phyloP scores from a whole-genome alignment of 1,139 yeast species.

The Eremothecium cymbalariae region DNA sequence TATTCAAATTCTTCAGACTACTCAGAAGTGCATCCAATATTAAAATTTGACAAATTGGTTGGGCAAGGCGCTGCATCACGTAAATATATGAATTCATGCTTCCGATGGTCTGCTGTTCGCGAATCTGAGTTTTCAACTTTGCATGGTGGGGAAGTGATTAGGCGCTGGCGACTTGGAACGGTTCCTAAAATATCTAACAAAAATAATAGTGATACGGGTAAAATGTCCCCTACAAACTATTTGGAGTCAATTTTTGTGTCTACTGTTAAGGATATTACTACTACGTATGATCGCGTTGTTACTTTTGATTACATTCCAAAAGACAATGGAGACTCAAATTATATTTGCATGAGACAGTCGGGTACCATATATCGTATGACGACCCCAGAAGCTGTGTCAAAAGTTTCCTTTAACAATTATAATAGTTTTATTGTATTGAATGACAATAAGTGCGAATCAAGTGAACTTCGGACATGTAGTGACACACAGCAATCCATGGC shows the following conservation, averaged over 20 bases:
- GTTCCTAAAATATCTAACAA: constrained; percentile 35
- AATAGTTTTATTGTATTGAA: constrained; percentile 67
- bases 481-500: constrained; percentile 34
- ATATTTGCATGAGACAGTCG: constrained; percentile 83
- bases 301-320: constrained; percentile 79
- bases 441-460: constrained; percentile 37
- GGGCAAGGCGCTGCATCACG: constrained; percentile 49
- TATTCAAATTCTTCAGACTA: constrained; percentile 22
- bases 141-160: constrained; percentile 66
- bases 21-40: constrained; percentile 42
- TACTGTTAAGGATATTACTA: constrained; percentile 63
- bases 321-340: constrained; percentile 36
- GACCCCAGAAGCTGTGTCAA: constrained; percentile 58
- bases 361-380: constrained; percentile 82
- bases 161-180: constrained; percentile 74
- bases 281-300: constrained; percentile 72
- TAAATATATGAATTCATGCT: constrained; percentile 54
- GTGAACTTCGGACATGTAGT: constrained; percentile 27
- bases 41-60: constrained; percentile 59
- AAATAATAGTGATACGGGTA: constrained; percentile 19
- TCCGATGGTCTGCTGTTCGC: constrained; percentile 61
- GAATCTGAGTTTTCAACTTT: constrained; percentile 72
- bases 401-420: constrained; percentile 57
- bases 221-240: constrained; percentile 8
- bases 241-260: constrained; percentile 62